These are phyloP conservation scores for Eucalyptus microcorys DNA, from an alignment of 345 rosid genomes.

Conservation along the genomic window DNA sequence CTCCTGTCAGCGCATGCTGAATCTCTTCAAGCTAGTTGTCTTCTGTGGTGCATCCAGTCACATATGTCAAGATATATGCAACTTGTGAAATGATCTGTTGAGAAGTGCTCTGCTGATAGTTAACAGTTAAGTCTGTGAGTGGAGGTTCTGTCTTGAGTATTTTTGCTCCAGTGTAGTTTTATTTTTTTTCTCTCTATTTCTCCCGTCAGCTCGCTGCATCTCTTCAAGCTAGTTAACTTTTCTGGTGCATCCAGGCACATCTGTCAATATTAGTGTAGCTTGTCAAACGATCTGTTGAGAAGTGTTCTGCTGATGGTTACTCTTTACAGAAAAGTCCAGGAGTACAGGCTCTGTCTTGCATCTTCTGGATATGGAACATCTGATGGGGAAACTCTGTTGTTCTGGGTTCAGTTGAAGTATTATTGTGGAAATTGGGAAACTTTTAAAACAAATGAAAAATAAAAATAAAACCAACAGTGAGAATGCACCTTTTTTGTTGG, in stretches of 20 bases:
- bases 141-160: background rate
- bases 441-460: background rate
- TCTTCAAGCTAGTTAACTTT: background rate
- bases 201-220: background rate
- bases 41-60: background rate
- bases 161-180: background rate
- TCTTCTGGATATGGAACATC: background rate
- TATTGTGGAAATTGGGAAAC: background rate
- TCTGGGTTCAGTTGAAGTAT: background rate
- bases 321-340: background rate
- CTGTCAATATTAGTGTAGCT: background rate
- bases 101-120: background rate
- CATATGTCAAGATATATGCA: too few species aligned
- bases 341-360: background rate
- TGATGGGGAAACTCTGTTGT: background rate
- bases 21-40: background rate
- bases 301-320: background rate
- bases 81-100: background rate
- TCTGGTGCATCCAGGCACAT: background rate
- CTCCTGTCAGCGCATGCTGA: background rate
- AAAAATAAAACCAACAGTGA: background rate
- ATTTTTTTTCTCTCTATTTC: background rate
- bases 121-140: background rate
- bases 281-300: background rate
- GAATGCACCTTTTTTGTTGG: background rate